These are phyloP conservation scores for Candida multigemmis DNA, from an alignment of 805 yeast genomes.

Conservation along the genomic window DNA sequence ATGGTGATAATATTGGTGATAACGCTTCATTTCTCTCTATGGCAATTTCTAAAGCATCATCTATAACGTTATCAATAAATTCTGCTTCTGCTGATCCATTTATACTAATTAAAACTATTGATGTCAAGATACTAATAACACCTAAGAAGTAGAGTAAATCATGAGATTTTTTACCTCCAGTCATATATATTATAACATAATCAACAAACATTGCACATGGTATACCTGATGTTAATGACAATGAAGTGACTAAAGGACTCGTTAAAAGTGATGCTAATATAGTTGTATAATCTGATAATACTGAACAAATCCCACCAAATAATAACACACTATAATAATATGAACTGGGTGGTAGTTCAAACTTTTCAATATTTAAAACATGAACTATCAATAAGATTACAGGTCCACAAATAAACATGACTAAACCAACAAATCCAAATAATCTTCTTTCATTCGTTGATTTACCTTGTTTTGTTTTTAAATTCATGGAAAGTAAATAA, in stretches of 20 bases:
- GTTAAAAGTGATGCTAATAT: slow-evolving; percentile 44
- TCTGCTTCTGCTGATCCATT: slow-evolving; percentile 35
- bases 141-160: slow-evolving; percentile 34
- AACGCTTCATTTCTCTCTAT: slow-evolving; percentile 35
- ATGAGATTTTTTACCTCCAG: slow-evolving; percentile 8
- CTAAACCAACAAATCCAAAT: slow-evolving; percentile 39
- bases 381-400: slow-evolving; percentile 31
- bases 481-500: slow-evolving; percentile 34
- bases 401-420: slow-evolving; percentile 27
- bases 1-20: slow-evolving; percentile 40
- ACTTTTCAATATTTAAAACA: slow-evolving; percentile 27
- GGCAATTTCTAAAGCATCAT: slow-evolving; percentile 39
- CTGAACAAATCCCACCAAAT: slow-evolving; percentile 35
- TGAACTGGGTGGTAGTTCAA: slow-evolving; percentile 32
- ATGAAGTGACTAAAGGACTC: slow-evolving; percentile 43
- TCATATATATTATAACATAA: slow-evolving; percentile 21
- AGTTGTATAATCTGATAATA: slow-evolving; percentile 40
- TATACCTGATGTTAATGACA: slow-evolving; percentile 42
- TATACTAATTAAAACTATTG: slow-evolving; percentile 39
- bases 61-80: slow-evolving; percentile 36
- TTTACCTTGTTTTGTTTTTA: slow-evolving; percentile 33
- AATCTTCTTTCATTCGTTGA: slow-evolving; percentile 38
- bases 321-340: slow-evolving; percentile 22
- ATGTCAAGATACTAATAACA: slow-evolving; percentile 34
- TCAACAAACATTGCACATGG: slow-evolving; percentile 46